A percentile compares a stretch with the other conserved stretches of the same genome.
Conservation (phyloP, 2,329 filamentous ascomycete genomes). For the Cadophora sp. region DNA sequence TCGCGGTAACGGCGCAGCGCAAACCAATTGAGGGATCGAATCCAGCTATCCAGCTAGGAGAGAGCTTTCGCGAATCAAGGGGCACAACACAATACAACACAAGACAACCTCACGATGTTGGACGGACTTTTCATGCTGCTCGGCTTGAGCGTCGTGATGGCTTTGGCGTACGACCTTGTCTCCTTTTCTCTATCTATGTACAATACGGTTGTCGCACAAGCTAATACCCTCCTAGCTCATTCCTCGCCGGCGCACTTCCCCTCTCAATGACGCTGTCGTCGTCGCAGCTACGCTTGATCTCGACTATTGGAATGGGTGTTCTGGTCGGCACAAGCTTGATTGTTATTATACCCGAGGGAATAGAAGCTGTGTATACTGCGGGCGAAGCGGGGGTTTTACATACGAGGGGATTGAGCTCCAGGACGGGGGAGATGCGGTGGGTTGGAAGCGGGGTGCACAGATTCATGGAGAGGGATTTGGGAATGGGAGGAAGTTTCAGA, state of each 20-base stretch:
- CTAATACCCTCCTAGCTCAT: conserved; percentile 68
- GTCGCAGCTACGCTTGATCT: conserved; percentile 86
- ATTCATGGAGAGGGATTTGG: conserved; percentile 26
- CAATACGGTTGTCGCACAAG: not conserved
- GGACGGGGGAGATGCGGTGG: conserved; percentile 34
- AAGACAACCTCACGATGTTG: conserved; percentile 40
- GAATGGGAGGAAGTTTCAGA: conserved; percentile 13
- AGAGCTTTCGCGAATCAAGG: conserved; percentile 24
- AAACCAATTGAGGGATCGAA: conserved; percentile 21
- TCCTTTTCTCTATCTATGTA: not conserved
- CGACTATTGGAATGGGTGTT: conserved; percentile 91
- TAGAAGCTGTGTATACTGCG: conserved; percentile 82
- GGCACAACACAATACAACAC: conserved; percentile 9
- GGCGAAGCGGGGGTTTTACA: conserved; percentile 45
- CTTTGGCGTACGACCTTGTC: conserved; percentile 55
- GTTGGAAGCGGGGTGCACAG: conserved; percentile 33
- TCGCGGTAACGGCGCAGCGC: conserved; percentile 32
- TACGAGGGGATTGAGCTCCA: conserved; percentile 29
- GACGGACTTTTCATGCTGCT: conserved; percentile 47
- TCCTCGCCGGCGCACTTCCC: conserved; percentile 89
- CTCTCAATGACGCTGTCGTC: conserved; percentile 87
- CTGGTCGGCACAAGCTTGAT: conserved; percentile 94
- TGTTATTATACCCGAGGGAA: conserved; percentile 96
- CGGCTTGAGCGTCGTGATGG: conserved; percentile 58
- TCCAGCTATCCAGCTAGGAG: conserved; percentile 3